Base-by-base conservation (phyloP, 139 green algal species). In the Chlorella sp. region DNA sequence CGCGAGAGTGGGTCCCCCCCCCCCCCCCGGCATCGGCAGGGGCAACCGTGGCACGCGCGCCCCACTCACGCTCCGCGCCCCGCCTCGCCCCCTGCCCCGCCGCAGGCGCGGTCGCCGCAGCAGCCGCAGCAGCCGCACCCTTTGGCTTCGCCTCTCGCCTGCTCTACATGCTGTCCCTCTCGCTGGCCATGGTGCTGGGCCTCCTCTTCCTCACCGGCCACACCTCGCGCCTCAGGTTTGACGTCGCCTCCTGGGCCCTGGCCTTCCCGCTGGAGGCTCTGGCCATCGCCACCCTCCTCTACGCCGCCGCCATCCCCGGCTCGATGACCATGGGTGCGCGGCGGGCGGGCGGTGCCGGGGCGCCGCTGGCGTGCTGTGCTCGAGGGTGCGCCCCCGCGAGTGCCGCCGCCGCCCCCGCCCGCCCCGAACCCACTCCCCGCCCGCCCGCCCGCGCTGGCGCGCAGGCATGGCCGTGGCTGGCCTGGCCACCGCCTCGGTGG, bases 201-300 rank as follows among this genome's bases (percentile, higher is more conserved):
- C 36, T 50, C 4, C 50, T 77, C 12, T 77, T 77, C 64, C 15
- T 70, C n/a, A 77, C 71, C 14, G 46, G 46, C 45, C 71, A 77
- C 53, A 36, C 53, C 43, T 66, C 53, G 8, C 64, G 65, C 38
- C 31, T 53, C 40, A 71, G 53, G 14, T 82, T 82, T 43, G 76
- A 76, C 53, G 45, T 76, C 35, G 65, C 67, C 17, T 63, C 67
- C 35, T 82, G 67, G 76, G 67, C 61, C 8, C 42, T 51, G 31
- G 59, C 48, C 72, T 89, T 89, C 80, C 84, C 84, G 36, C 12
- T 80, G 14, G 77, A 69, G 29, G 81, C 82, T 45, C 46, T 89
- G 50, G 60, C 67, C 61, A 65, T 87, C 9, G 61, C 51, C 73
- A 35, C 68, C 67, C 61, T 83, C 35, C 41, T 67, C 23, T 89